Evolutionary conservation across 2,329 filamentous ascomycete species (phyloP).

Genomic region (Orbilia oligospora): DNA sequence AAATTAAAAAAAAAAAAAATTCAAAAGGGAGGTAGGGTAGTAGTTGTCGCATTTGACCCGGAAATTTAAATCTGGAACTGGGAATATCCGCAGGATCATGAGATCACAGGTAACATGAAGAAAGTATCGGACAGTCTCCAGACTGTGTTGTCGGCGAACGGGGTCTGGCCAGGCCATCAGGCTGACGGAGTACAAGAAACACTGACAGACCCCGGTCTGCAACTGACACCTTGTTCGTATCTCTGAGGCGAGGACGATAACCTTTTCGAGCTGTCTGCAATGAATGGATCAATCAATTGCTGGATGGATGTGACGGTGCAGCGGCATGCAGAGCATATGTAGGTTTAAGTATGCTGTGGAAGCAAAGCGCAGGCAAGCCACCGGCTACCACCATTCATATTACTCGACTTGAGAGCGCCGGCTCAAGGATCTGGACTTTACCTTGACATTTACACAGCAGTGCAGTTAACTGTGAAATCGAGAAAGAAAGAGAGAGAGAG

Average conservation of each 20-base stretch:
- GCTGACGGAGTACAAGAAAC: not conserved
- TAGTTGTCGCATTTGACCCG: constrained; percentile 1
- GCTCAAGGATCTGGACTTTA: constrained; percentile 10
- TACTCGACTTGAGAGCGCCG: not conserved
- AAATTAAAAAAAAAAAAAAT: no score
- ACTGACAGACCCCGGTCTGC: not conserved
- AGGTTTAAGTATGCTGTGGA: constrained; percentile 11
- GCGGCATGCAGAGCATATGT: constrained; percentile 3
- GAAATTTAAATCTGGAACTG: constrained; percentile 23
- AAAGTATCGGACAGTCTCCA: constrained; percentile 24
- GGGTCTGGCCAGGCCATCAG: constrained; percentile 7
- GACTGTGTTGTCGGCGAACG: constrained; percentile 20
- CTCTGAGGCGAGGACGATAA: not conserved
- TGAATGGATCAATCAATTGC: no score
- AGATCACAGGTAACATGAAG: constrained; percentile 20
- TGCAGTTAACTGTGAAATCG: not conserved
- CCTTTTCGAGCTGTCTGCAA: no score
- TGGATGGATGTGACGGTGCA: not conserved
- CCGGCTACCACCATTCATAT: not conserved
- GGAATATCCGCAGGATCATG: constrained; percentile 23
- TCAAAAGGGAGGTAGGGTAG: no score
- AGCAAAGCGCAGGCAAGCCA: constrained; percentile 16
- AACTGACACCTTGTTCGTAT: constrained; percentile 28
- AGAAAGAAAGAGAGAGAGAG: no score
- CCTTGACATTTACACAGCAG: not conserved